Conservation (phyloP, 768 basidiomycete genomes). For the Tricholoma flavovirens region DNA sequence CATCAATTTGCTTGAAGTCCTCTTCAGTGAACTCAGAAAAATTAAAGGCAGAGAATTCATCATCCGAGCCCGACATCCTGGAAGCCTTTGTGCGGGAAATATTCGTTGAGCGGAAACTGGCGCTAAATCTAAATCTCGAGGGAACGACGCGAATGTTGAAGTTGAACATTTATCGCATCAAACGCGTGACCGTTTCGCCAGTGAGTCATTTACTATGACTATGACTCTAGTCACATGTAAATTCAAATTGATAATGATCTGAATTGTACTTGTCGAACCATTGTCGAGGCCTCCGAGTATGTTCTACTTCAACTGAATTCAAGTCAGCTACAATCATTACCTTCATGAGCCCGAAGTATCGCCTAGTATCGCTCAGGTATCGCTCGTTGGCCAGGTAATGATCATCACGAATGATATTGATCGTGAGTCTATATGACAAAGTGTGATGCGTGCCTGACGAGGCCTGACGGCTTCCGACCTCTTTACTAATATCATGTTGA, state of each 20-base stretch:
- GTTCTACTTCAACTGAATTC: no score
- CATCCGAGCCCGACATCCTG: slow-evolving; percentile 17
- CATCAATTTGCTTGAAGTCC: slow-evolving; percentile 49
- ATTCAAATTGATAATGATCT: not conserved
- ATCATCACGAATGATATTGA: no score
- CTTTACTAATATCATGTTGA: not conserved
- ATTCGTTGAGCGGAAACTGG: not conserved
- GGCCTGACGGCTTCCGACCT: no score
- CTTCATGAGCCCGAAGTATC: no score
- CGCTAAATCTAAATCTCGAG: not conserved
- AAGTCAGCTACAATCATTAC: no score
- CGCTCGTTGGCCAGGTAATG: no score
- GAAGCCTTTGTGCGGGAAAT: not conserved
- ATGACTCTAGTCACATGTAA: no score
- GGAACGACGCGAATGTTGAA: not conserved
- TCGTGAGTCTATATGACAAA: no score
- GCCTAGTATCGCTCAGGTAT: no score
- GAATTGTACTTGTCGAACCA: no score
- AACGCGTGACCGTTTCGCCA: not conserved
- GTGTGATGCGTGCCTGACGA: no score
- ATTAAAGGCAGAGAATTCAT: slow-evolving; percentile 43
- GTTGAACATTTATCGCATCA: not conserved
- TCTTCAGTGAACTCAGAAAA: slow-evolving; percentile 53
- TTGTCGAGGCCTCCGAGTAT: no score
- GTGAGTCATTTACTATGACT: not conserved